Evolutionary conservation across 164 flowering plant genomes (phyloP).

Genomic region (Chloranthus sessilifolius): DNA sequence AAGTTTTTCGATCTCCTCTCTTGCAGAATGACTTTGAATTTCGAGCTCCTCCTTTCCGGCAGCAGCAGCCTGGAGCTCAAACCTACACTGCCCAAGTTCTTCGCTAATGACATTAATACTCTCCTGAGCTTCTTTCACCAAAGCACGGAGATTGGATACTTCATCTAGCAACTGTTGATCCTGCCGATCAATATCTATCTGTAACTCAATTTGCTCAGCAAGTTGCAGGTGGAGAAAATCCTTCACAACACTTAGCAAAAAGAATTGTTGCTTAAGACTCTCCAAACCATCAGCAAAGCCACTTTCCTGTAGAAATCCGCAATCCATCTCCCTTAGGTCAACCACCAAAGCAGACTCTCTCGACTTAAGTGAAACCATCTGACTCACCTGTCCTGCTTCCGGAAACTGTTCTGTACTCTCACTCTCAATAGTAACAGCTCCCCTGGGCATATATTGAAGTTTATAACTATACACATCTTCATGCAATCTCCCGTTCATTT

Average conservation of each 20-base stretch:
- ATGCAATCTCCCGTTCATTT: constrained; percentile 8
- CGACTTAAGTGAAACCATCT: constrained; percentile 26
- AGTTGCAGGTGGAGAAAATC: constrained; percentile 56
- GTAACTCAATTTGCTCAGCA: constrained; percentile 39
- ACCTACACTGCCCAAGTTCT: constrained; percentile 47
- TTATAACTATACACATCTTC: constrained; percentile 17
- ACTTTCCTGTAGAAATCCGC: constrained; percentile 7
- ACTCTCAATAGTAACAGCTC: constrained; percentile 4
- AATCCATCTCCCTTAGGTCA: constrained; percentile 10
- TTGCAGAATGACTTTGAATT: constrained; percentile 29
- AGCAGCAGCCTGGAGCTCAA: constrained; percentile 41
- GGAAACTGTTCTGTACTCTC: constrained; percentile 11
- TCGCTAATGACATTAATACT: constrained; percentile 38
- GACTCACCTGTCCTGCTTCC: constrained; percentile 13
- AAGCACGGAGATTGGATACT: constrained; percentile 34
- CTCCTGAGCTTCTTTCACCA: constrained; percentile 36
- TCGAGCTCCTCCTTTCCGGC: constrained; percentile 41
- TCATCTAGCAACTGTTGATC: constrained; percentile 34
- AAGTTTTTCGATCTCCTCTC: constrained; percentile 32
- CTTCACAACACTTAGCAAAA: constrained; percentile 40
- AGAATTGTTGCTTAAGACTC: constrained; percentile 51
- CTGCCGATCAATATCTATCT: constrained; percentile 30
- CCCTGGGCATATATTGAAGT: constrained; percentile 8
- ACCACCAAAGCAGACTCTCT: constrained; percentile 22
- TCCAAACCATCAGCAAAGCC: constrained; percentile 29